phyloP scores from a whole-genome alignment of 495 filamentous ascomycete genomes.

The Lophiotrema nucula region DNA sequence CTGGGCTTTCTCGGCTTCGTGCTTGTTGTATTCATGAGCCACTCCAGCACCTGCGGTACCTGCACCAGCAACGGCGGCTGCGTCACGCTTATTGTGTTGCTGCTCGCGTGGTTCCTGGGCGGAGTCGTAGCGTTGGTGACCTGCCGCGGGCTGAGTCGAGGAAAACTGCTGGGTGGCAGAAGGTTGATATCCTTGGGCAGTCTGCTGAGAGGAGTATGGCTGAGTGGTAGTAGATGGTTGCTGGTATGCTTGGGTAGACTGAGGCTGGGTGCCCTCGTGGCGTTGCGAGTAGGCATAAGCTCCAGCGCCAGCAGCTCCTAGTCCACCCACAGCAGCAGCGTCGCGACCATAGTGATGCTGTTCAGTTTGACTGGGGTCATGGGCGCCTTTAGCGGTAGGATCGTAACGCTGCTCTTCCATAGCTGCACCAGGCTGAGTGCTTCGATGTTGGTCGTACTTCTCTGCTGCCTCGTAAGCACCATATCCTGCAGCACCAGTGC shows the following conservation, averaged over 20 bases:
- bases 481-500: constrained; percentile 21
- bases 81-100: constrained; percentile 15
- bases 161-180: neutral
- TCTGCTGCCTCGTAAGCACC: constrained; percentile 28
- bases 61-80: constrained; percentile 10
- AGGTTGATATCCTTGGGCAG: neutral
- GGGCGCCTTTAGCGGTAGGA: constrained; percentile 10
- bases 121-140: constrained; percentile 19
- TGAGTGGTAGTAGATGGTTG: constrained; percentile 3
- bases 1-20: constrained; percentile 31
- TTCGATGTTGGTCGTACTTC: constrained; percentile 10
- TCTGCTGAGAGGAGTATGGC: neutral
- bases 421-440: constrained; percentile 13
- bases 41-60: constrained; percentile 23
- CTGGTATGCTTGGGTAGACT: neutral
- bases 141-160: neutral
- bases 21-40: constrained; percentile 25
- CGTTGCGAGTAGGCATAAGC: constrained; percentile 6
- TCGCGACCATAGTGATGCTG: constrained; percentile 38
- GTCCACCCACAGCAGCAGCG: constrained; percentile 19
- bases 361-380: constrained; percentile 4
- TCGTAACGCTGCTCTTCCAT: constrained; percentile 29
- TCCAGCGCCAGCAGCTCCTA: constrained; percentile 19
- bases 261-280: neutral
- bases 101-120: constrained; percentile 10